Percentiles rank a stretch among this genome's conserved stretches.
Evolutionary conservation across 129 eudicot genomes (phyloP).

Genomic region (Flaveria trinervia): DNA sequence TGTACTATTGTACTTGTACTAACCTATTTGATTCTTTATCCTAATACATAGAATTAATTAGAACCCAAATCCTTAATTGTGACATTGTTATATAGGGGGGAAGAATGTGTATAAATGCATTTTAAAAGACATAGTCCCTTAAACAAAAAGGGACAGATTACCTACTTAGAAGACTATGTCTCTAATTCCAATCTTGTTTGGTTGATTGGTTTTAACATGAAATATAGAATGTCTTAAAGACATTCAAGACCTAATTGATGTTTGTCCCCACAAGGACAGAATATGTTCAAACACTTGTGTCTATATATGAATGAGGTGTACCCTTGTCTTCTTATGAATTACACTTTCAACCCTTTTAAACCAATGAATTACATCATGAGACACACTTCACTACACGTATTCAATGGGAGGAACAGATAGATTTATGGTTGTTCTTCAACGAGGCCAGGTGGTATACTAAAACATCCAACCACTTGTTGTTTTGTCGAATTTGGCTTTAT

Average conservation of each 20-base stretch:
- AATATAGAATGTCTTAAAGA: constrained; percentile 33
- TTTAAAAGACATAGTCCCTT: constrained; percentile 26
- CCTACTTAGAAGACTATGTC: constrained; percentile 41
- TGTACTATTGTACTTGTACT: constrained; percentile 42
- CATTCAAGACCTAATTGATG: constrained; percentile 37
- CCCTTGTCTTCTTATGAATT: neutral
- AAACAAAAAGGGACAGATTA: constrained; percentile 39
- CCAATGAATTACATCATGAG: constrained; percentile 1
- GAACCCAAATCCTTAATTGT: constrained; percentile 20
- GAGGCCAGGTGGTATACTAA: constrained; percentile 15
- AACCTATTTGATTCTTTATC: constrained; percentile 20
- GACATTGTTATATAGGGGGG: constrained; percentile 39
- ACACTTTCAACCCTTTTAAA: constrained; percentile 18
- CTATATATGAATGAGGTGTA: constrained; percentile 11
- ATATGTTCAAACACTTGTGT: constrained; percentile 25
- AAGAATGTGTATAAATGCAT: constrained; percentile 31
- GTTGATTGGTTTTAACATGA: constrained; percentile 26
- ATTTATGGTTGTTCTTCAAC: constrained; percentile 20
- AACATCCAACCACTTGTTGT: constrained; percentile 26
- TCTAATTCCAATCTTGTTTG: constrained; percentile 30
- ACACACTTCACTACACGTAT: constrained; percentile 18
- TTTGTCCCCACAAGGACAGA: constrained; percentile 29
- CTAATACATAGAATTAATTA: constrained; percentile 15
- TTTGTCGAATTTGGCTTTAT: constrained; percentile 31
- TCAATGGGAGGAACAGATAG: neutral